These are phyloP conservation scores for Bryoglossum gracile DNA, from an alignment of 495 filamentous ascomycete species.

Conservation along the genomic window DNA sequence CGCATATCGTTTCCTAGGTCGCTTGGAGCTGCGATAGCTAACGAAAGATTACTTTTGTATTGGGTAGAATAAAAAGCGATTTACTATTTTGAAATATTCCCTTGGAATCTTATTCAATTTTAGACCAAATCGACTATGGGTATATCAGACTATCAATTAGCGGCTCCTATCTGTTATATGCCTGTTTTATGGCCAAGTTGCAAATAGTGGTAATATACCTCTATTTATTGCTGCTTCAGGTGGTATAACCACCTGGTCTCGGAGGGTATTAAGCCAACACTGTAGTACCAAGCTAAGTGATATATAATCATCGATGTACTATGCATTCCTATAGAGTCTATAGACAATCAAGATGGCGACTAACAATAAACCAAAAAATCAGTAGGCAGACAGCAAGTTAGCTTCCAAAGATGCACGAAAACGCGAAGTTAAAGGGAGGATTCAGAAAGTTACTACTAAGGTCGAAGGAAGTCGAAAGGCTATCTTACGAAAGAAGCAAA, in stretches of 20 bases:
- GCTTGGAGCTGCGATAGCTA: not conserved
- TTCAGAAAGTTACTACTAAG: not conserved
- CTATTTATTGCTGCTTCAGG: not conserved
- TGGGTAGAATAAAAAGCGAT: not conserved
- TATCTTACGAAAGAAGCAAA: not conserved
- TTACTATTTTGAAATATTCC: not conserved
- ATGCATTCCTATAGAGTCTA: not conserved
- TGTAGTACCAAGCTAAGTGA: not conserved
- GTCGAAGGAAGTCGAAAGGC: not conserved
- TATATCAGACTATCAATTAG: not conserved
- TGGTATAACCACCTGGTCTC: not conserved
- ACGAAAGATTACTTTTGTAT: not conserved
- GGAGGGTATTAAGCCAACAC: not conserved
- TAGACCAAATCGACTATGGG: not conserved
- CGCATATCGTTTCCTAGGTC: conserved; percentile 1
- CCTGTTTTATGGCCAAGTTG: not conserved
- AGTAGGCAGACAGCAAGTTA: not conserved
- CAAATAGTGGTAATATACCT: not conserved
- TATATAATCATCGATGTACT: not conserved
- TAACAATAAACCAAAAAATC: not conserved
- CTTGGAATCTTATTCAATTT: not conserved
- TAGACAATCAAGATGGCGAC: not conserved
- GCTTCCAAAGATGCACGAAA: not conserved
- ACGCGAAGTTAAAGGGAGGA: not conserved
- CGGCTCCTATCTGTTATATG: not conserved